Base-by-base conservation (phyloP, 176 grass and related monocot species). In the Bromus sterilis region DNA sequence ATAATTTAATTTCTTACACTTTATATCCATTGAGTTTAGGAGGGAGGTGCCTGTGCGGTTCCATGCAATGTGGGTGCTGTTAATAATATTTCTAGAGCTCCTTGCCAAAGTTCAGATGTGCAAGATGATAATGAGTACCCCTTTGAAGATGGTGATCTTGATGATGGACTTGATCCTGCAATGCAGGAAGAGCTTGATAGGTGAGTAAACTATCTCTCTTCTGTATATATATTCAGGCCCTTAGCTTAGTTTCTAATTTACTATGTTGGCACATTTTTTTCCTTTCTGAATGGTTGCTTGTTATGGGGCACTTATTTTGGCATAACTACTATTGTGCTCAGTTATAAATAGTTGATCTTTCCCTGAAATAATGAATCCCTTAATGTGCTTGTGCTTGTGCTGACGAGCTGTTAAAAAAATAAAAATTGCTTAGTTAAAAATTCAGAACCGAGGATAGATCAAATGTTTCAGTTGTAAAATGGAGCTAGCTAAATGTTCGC, bases 181-280 rank as follows among this genome's bases (percentile, higher is more conserved):
- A 93, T 99, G 87, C 87, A 94, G 80, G 97, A 99, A 94, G 89
- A 99, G 77, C 97, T 99, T 80, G 97, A 99, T 86, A 96, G 97
- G 97, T 96, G 70, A 89, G 76, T 25, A 59, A 79, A 33, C 23
- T 15, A 81, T 57, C 34, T 59, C 56, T 29, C 18, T 9, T 53
- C 18, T 82, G 43, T 46, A 20, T 41, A 71, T 67, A 40, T 56
- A 25, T 58, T 53, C 58, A 43, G 14, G 37, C 18, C 7, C 35
- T 56, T 79, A 37, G 43, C 14, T 41, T 84, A 49, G 26, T 76
- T 75, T 76, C 44, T 21, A 6, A 71, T 86, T 82, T 58, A 41
- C 2, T 26, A n/a, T 25, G 24, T 75, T 16, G n/a, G 11, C 34
- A 51, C 33, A 11, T 67, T 74, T 16, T 16, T 76, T 44, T 59